Percentiles rank a stretch among this genome's conserved stretches.
Evolutionary conservation across 1,139 yeast genomes (phyloP).

Genomic region (Suhomyces atakaporum): DNA sequence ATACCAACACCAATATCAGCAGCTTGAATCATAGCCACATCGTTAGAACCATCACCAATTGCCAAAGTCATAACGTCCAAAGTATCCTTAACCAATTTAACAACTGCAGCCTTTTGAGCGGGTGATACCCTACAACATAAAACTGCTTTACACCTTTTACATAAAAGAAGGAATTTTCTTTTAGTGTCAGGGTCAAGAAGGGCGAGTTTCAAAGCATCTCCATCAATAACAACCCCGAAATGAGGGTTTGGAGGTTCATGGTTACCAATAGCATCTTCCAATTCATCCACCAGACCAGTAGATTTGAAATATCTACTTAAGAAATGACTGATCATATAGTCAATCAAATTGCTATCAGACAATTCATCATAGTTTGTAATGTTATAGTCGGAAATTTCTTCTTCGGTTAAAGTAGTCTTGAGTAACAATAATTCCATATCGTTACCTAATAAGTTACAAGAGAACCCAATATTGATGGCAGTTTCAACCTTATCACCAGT

Average conservation of each 20-base stretch:
- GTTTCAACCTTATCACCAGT: constrained; percentile 56
- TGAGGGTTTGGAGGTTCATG: constrained; percentile 79
- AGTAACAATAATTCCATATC: constrained; percentile 47
- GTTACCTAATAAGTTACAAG: constrained; percentile 51
- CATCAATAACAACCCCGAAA: constrained; percentile 87
- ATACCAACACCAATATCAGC: constrained; percentile 98
- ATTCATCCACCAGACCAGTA: constrained; percentile 60
- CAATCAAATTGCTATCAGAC: constrained; percentile 41
- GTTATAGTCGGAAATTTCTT: constrained; percentile 36
- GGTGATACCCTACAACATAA: constrained; percentile 97
- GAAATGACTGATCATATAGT: constrained; percentile 58
- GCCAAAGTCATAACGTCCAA: constrained; percentile 88
- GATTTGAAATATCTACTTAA: constrained; percentile 62
- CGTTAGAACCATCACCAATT: constrained; percentile 98
- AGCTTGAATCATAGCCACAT: constrained; percentile 97
- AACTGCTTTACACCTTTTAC: constrained; percentile 93
- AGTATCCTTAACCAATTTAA: constrained; percentile 74
- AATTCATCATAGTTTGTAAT: constrained; percentile 34
- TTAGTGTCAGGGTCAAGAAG: constrained; percentile 55
- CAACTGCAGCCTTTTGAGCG: constrained; percentile 95
- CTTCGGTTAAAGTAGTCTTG: constrained; percentile 34
- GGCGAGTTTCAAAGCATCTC: constrained; percentile 82
- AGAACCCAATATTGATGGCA: constrained; percentile 53
- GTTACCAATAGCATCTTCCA: constrained; percentile 62
- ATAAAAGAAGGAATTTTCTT: constrained; percentile 75